These are phyloP conservation scores for Naematelia encephala DNA, from an alignment of 768 basidiomycete species.

Conservation along the genomic window DNA sequence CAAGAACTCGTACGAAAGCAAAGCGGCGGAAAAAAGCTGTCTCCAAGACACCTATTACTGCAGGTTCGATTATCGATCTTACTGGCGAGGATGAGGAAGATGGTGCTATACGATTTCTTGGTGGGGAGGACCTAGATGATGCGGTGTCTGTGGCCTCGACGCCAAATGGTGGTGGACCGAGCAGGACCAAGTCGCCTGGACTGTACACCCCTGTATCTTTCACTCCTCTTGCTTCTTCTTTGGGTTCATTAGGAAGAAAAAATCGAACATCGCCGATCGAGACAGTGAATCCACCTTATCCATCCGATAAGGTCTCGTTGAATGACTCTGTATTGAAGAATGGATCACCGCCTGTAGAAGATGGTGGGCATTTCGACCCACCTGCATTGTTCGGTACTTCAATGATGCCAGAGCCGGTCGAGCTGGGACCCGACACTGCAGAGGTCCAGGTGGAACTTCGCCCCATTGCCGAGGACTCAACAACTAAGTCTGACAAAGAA, in stretches of 20 bases:
- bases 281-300: no score
- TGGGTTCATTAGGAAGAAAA: background rate
- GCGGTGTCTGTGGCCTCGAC: background rate
- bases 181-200: background rate
- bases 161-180: background rate
- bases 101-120: background rate
- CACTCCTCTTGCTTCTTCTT: background rate
- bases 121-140: background rate
- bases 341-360: no score
- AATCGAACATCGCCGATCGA: background rate
- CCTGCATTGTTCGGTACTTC: conserved; percentile 20
- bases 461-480: background rate
- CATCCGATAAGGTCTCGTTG: no score
- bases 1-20: background rate
- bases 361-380: conserved; percentile 17
- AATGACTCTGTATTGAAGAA: no score
- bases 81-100: background rate
- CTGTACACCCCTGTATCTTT: background rate
- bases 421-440: background rate
- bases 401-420: conserved; percentile 9
- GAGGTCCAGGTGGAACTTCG: background rate
- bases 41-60: background rate
- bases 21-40: background rate
- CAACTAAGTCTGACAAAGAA: background rate
- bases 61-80: background rate